phyloP scores from a whole-genome alignment of 2,329 filamentous ascomycete species.

The Coniochaeta ligniaria region DNA sequence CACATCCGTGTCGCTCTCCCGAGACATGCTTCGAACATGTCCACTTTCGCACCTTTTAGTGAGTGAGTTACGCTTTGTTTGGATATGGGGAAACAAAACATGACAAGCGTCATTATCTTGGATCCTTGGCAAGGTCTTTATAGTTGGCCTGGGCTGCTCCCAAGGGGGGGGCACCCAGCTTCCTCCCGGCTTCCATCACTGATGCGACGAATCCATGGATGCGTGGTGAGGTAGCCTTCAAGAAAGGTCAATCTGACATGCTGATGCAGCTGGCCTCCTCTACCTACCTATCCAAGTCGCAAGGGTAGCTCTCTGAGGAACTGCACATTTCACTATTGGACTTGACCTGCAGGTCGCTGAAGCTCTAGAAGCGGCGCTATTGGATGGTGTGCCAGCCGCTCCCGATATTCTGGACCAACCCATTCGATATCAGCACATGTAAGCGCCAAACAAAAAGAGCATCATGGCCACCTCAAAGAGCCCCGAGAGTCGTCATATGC shows the following conservation, averaged over 20 bases:
- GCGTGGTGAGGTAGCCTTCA: too few relatives aligned
- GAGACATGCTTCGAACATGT: not conserved
- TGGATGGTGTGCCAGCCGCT: not conserved
- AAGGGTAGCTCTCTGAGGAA: not conserved
- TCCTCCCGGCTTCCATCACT: too few relatives aligned
- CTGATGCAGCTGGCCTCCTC: not conserved
- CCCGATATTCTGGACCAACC: not conserved
- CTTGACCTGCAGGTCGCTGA: not conserved
- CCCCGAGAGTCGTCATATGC: not conserved
- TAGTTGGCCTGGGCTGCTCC: not conserved
- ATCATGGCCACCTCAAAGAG: not conserved
- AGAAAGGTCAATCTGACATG: too few relatives aligned
- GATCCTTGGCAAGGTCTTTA: not conserved
- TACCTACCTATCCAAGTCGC: not conserved
- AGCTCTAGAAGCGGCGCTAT: not conserved
- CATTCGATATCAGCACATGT: not conserved
- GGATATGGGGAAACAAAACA: not conserved
- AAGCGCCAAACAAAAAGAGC: not conserved
- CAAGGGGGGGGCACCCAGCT: not conserved
- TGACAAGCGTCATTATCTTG: not conserved
- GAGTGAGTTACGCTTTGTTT: not conserved
- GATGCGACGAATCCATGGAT: not conserved
- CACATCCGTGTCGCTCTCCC: not conserved
- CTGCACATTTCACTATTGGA: not conserved
- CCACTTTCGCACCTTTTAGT: not conserved